Base-by-base conservation (phyloP, 805 yeast genomes). In the Wickerhamomyces bovis region DNA sequence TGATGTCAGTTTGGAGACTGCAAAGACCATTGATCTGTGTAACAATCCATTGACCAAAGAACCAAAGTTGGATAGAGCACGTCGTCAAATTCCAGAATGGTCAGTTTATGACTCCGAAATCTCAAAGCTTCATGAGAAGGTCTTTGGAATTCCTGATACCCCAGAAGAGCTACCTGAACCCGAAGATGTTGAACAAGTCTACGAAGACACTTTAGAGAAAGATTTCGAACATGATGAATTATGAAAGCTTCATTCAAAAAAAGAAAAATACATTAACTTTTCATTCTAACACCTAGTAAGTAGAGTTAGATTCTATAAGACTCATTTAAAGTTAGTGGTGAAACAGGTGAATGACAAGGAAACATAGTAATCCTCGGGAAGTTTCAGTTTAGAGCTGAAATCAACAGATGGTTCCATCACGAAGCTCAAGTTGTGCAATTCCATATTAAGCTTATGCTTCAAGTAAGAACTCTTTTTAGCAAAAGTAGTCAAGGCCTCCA, bases 21-120 rank as follows among this genome's bases (percentile, higher is more conserved):
- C 96, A 3, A 85, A 81, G 61, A 84, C 90, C 11, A 85, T 88
- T 51, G 96, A 88, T 57, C 67, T 88, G 50, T 88, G 96, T 66
- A 85, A 85, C 62, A 87, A 89, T 56, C 96, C 96, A 2, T 61
- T 84, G 46, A 83, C 94, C 0, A 83, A 83, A 54, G 96, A 88
- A 58, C 82, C 85, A 19, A 88, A 87, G 58, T 65, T 86, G 20
- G 89, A 78, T 41, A 68, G 85, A 31, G 96, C 95, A 0, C 71
- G 81, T 53, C 69, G 96, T 52, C 83, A 82, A 57, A 72, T 87
- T 19, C 85, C 89, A 0, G 95, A 88, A 58, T 89, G 96, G 96
- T 65, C 64, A 0, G 69, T 54, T 15, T 85, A 85, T 58, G 89
- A 86, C 53, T 57, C 73, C 38, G 81, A 76, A 53, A 75, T 85